Conservation (phyloP, 2,329 filamentous ascomycete species). For the Scedosporium apiospermum region DNA sequence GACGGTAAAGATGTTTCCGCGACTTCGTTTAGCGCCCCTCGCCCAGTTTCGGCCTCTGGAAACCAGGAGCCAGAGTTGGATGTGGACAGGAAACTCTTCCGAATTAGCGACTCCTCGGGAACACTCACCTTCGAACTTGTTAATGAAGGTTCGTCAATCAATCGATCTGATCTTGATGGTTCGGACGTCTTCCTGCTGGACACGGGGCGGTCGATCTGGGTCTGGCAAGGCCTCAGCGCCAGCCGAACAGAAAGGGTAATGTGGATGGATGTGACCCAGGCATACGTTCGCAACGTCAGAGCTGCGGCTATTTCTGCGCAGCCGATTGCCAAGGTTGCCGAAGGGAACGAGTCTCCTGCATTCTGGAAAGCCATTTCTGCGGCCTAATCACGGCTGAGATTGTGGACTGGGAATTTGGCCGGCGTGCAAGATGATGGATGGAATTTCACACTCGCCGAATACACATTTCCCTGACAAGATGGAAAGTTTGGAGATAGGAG, state of each 20-base stretch:
- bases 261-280: slow-evolving; percentile 52
- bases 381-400: too few species aligned
- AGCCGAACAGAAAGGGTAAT: slow-evolving; percentile 47
- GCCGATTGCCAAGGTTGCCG: slow-evolving; percentile 46
- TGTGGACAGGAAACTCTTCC: slow-evolving; percentile 39
- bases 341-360: slow-evolving; percentile 44
- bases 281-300: slow-evolving; percentile 32
- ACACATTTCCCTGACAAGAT: too few species aligned
- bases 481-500: too few species aligned
- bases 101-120: slow-evolving; percentile 53
- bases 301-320: background rate
- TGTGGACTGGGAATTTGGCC: too few species aligned
- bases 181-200: slow-evolving; percentile 55
- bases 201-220: slow-evolving; percentile 50
- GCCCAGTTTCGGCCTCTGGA: background rate
- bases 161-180: slow-evolving; percentile 40
- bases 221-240: slow-evolving; percentile 54
- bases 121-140: slow-evolving; percentile 46
- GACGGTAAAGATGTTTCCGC: slow-evolving; percentile 29
- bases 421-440: too few species aligned
- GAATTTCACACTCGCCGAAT: too few species aligned
- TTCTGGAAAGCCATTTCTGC: slow-evolving; percentile 38
- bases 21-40: background rate
- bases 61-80: slow-evolving; percentile 8
- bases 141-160: slow-evolving; percentile 41